Evolutionary conservation across 2,329 filamentous ascomycete species (phyloP), one percentile per base, ranked within the genome.

Genomic region (Colletotrichum sp.): DNA sequence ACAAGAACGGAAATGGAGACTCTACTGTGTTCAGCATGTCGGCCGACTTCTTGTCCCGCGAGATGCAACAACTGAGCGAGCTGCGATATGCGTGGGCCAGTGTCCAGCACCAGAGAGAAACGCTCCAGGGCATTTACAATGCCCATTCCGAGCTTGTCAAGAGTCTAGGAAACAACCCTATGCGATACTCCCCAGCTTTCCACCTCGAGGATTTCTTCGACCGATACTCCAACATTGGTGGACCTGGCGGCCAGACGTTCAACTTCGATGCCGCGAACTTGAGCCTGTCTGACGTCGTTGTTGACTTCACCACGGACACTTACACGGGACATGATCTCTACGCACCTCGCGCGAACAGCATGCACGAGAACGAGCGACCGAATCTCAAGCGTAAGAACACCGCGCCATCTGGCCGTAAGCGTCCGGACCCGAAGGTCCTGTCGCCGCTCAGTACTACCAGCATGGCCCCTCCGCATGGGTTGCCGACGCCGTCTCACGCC

Each of bases 181-280:
- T 94, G 89, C 86, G 94, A 12, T 95, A 95, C 78, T 93, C 93
- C 1, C 93, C 94, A 0, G 94, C 95, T 2, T 96, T 97, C 80
- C 94, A 97, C 76, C 90, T 96, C 16, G 95, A 97, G 78, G 94
- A 97, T 81, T 97, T 97, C 83, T 96, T 97, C 79, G 94, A 97
- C 79, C 90, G 95, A 32, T 98, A 98, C 75, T 84, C 86, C 1
- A 90, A 89, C 73, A 87, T 92, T 60, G 87, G 88, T 2, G 88
- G 89, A 0, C 86, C 86, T 24, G 92, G 91, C 1, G 93, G 92
- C 1, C 89, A 92, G 72, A 87, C 89, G 0, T 90, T 89, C 78
- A 87, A 84, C 7, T 94, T 97, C 70, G 94, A 97, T 79, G 91
- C 94, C 3, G 92, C 94, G 2, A 94, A 96, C 80, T 87, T 96